A percentile compares a stretch with the other conserved stretches of the same genome.
These are phyloP conservation scores for Beverwykella pulmonaria DNA, from an alignment of 495 filamentous ascomycete species.

Conservation along the genomic window DNA sequence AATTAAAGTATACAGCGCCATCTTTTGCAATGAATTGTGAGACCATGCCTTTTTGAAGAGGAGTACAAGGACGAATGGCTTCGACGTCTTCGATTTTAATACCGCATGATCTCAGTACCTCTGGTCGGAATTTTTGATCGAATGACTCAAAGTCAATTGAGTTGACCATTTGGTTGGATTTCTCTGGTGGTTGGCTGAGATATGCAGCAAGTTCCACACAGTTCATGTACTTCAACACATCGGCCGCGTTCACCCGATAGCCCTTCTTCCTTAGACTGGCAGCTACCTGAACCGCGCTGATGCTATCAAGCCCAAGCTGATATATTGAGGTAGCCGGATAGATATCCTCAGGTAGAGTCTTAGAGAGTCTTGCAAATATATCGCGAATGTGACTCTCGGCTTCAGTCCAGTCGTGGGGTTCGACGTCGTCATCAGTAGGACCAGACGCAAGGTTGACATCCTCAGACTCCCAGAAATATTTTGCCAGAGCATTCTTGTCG, in stretches of 20 bases:
- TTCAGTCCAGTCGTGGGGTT: slow-evolving; percentile 51
- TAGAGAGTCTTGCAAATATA: slow-evolving; percentile 59
- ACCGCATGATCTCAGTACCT: slow-evolving; percentile 20
- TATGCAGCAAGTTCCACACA: slow-evolving; percentile 51
- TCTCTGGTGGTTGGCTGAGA: slow-evolving; percentile 23
- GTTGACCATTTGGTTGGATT: background rate
- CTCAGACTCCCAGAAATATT: slow-evolving; percentile 37
- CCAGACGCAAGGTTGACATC: background rate
- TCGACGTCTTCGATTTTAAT: slow-evolving; percentile 43
- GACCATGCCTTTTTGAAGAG: slow-evolving; percentile 65
- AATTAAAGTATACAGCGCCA: slow-evolving; percentile 66
- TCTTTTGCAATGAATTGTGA: slow-evolving; percentile 37
- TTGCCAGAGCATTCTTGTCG: slow-evolving; percentile 43
- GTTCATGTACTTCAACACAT: slow-evolving; percentile 68
- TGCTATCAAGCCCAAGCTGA: slow-evolving; percentile 50
- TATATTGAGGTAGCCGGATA: slow-evolving; percentile 44
- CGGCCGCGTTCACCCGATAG: slow-evolving; percentile 58
- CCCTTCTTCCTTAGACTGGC: slow-evolving; percentile 40
- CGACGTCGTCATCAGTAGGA: background rate
- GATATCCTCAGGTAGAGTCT: slow-evolving; percentile 31
- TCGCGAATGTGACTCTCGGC: slow-evolving; percentile 56
- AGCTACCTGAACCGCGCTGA: slow-evolving; percentile 51
- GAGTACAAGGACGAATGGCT: slow-evolving; percentile 63
- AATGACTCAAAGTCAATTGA: slow-evolving; percentile 47
- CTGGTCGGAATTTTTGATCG: slow-evolving; percentile 47